These are phyloP conservation scores for Cyclaneusma minus DNA, from an alignment of 2,329 filamentous ascomycete species.

Conservation along the genomic window DNA sequence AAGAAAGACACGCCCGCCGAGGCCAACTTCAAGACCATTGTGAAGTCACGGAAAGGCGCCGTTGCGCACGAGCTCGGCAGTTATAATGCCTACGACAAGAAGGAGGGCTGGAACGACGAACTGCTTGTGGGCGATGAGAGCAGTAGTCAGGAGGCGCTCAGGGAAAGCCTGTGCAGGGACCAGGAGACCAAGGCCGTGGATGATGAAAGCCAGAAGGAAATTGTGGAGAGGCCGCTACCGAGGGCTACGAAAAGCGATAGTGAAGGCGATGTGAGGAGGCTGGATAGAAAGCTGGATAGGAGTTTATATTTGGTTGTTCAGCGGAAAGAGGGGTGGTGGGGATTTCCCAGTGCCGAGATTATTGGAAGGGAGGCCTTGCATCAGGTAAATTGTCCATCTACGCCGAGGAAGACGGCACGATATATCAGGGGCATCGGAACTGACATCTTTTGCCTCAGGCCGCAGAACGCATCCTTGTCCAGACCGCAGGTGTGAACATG, in stretches of 20 bases:
- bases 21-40: conserved; percentile 81
- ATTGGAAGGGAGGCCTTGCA: conserved; percentile 61
- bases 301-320: conserved; percentile 83
- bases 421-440: background rate
- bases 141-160: conserved; percentile 45
- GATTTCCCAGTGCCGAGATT: conserved; percentile 62
- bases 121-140: conserved; percentile 58
- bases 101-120: conserved; percentile 81
- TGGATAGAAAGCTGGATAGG: conserved; percentile 65
- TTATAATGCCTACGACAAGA: conserved; percentile 60
- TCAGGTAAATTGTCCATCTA: conserved; percentile 42
- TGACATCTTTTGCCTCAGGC: conserved; percentile 37
- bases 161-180: conserved; percentile 58
- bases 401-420: background rate
- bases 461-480: conserved; percentile 61
- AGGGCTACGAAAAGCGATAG: conserved; percentile 66
- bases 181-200: conserved; percentile 37
- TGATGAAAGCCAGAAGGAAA: conserved; percentile 32
- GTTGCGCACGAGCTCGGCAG: conserved; percentile 72
- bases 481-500: conserved; percentile 83
- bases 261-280: conserved; percentile 55
- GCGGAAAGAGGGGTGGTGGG: conserved; percentile 57
- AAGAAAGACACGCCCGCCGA: conserved; percentile 75
- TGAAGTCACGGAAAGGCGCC: conserved; percentile 54
- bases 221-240: conserved; percentile 53